Evolutionary conservation across 441 rosid genomes (phyloP).

Genomic region (Viola pubescens): DNA sequence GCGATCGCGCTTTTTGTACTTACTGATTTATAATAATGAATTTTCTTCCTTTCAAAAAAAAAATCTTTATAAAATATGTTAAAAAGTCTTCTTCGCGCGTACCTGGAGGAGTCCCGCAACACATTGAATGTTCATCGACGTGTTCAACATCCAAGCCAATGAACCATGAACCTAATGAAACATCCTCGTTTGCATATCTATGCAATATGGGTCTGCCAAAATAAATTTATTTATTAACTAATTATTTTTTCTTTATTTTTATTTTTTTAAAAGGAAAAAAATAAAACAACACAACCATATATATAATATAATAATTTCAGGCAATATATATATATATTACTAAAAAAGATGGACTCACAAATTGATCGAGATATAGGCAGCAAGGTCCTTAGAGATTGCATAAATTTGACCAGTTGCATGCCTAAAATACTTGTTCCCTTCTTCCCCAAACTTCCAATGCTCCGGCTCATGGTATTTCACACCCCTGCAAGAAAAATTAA

Average conservation of each 20-base stretch:
- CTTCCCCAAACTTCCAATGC: conserved; percentile 83
- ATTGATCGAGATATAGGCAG: conserved; percentile 63
- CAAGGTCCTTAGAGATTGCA: conserved; percentile 80
- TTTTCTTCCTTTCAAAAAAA: no score
- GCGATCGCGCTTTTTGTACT: no score
- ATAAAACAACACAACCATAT: not conserved
- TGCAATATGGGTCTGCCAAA: conserved; percentile 58
- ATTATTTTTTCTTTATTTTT: not conserved
- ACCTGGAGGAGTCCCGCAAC: conserved; percentile 87
- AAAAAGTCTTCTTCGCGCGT: not conserved
- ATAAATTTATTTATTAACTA: not conserved
- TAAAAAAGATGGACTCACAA: conserved; percentile 26
- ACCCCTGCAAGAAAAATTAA: conserved; percentile 31
- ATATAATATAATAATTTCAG: not conserved
- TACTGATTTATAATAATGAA: no score
- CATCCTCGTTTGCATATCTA: conserved; percentile 86
- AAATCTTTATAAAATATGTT: no score
- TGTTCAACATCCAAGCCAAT: conserved; percentile 81
- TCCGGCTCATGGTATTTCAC: conserved; percentile 80
- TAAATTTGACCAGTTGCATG: conserved; percentile 88
- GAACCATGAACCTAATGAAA: conserved; percentile 74
- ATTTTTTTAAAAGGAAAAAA: not conserved
- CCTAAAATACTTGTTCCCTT: conserved; percentile 75
- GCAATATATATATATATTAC: no score
- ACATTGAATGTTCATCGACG: conserved; percentile 70